These are phyloP conservation scores for Leccinum disarticulatum DNA, from an alignment of 768 basidiomycete species.

Conservation along the genomic window DNA sequence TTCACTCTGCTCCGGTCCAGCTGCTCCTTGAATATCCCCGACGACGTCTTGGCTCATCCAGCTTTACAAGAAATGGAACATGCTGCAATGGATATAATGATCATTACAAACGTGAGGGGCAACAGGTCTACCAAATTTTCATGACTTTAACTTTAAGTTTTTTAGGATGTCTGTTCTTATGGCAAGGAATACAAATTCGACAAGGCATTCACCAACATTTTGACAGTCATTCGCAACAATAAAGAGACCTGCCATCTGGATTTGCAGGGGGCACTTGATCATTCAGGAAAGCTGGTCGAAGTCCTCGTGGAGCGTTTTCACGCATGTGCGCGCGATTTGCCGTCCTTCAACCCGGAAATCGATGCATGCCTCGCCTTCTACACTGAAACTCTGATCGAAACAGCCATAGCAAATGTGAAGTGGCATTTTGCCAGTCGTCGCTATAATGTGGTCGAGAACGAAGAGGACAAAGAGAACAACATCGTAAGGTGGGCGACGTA, in stretches of 20 bases:
- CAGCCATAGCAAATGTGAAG: not conserved
- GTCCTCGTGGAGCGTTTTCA: not conserved
- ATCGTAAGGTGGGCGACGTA: not conserved
- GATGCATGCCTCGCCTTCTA: not conserved
- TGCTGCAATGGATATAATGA: not conserved
- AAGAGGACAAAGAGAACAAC: not conserved
- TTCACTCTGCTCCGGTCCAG: not conserved
- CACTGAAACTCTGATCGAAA: not conserved
- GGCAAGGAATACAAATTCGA: not conserved
- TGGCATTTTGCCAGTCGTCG: not conserved
- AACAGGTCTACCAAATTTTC: not conserved
- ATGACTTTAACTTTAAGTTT: not conserved
- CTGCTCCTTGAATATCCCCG: not conserved
- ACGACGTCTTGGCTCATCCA: not conserved
- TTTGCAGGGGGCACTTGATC: not conserved
- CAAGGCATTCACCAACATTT: not conserved
- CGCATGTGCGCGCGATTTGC: not conserved
- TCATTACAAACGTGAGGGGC: not conserved
- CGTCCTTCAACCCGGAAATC: not conserved
- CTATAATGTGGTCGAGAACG: not conserved
- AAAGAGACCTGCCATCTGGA: not conserved
- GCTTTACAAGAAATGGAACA: not conserved
- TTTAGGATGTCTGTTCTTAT: not conserved
- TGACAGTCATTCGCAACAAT: not conserved
- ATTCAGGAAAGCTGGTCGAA: not conserved